Percentiles rank a stretch among this genome's conserved stretches.
Conservation (phyloP, 225 moss, liverwort and hornwort genomes). For the Neckera pumila region DNA sequence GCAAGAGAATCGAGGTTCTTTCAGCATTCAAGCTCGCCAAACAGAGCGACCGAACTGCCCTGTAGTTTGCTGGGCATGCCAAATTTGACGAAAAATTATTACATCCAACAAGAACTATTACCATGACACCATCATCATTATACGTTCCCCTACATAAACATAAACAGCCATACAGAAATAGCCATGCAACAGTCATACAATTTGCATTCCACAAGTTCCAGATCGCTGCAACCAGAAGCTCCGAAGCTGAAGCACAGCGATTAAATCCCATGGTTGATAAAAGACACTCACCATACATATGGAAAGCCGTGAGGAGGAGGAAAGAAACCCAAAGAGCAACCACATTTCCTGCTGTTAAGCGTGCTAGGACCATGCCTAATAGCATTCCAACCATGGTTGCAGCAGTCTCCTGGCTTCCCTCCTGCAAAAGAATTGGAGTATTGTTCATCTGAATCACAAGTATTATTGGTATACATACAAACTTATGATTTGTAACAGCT, state of each 20-base stretch:
- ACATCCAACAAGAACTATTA: neutral
- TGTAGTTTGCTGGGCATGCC: conserved; percentile 75
- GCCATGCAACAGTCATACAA: neutral
- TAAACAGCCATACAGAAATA: too few species aligned
- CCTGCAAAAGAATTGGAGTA: conserved; percentile 35
- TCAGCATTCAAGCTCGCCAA: conserved; percentile 85
- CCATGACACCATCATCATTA: neutral
- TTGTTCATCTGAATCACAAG: neutral
- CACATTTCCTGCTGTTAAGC: conserved; percentile 67
- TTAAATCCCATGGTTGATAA: neutral
- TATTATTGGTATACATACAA: neutral
- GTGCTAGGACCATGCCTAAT: conserved; percentile 79
- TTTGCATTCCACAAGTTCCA: neutral
- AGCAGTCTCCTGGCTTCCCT: conserved; percentile 99
- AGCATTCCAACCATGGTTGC: conserved; percentile 98
- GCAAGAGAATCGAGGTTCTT: conserved; percentile 53
- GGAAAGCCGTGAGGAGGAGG: conserved; percentile 83
- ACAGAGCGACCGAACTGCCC: conserved; percentile 92
- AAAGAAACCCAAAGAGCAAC: conserved; percentile 78
- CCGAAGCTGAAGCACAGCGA: neutral
- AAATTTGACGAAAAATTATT: neutral
- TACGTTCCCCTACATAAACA: neutral
- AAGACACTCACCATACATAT: conserved; percentile 81
- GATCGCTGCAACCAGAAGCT: neutral
- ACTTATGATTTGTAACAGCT: neutral